These are phyloP conservation scores for Tribonema minus DNA, from an alignment of 108 stramenopile species.

Conservation along the genomic window DNA sequence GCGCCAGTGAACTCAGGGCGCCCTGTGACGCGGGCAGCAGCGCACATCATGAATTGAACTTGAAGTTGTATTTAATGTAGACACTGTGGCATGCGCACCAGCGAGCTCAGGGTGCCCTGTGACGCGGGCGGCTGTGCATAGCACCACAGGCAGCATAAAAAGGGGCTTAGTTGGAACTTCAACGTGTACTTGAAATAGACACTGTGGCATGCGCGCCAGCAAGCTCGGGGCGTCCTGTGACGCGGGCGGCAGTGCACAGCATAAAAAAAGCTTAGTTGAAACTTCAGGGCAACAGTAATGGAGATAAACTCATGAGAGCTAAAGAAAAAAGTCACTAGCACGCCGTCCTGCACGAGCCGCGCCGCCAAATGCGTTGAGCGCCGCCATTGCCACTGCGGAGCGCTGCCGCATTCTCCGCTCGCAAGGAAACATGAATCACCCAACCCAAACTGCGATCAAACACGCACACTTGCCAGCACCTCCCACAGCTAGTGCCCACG, in stretches of 20 bases:
- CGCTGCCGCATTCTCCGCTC: no score
- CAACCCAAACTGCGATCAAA: no score
- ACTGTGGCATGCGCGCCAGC: conserved; percentile 9
- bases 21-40: neutral
- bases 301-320: no score
- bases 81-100: conserved; percentile 6
- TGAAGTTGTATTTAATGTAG: neutral
- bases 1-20: conserved; percentile 24
- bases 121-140: neutral
- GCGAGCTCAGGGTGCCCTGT: conserved; percentile 14
- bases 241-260: neutral
- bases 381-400: no score
- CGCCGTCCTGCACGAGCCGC: no score
- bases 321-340: no score
- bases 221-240: neutral
- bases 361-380: no score
- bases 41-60: neutral
- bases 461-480: no score
- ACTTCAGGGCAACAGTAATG: no score
- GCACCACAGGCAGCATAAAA: neutral
- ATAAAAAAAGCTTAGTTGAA: neutral
- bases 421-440: no score
- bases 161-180: neutral
- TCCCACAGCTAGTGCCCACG: no score
- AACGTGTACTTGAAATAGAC: neutral